Base-by-base conservation (phyloP, 1,284 basidiomycete species). In the Clitocybe nebularis region DNA sequence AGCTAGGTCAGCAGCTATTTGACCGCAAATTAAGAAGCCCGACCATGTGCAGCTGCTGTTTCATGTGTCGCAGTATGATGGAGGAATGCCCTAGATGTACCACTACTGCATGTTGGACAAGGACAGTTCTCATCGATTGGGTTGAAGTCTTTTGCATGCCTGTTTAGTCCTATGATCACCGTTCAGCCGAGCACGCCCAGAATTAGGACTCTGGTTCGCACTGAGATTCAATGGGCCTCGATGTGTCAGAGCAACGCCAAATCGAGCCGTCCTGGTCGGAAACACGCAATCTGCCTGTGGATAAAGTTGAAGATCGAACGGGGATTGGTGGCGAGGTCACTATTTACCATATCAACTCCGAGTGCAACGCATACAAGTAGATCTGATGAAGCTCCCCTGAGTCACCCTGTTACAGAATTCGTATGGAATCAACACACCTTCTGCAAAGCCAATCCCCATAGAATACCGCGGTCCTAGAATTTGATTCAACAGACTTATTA, bases 391-490 rank as follows among this genome's bases (percentile, higher is more conserved):
- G 29, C 20, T 23, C 11, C 10, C 37, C 7, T 50, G 32, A 13
- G 39, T 4, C 26, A n/a, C 44, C 17, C n/a, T 24, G 14, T 9
- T 13, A 30, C 13, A 30, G 22, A 14, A 20, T 16, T 21, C 5
- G 17, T 37, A 22, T 6, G 5, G 24, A 33, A 39, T 50, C 33
- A 23, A 33, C n/a, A 42, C 14, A 85, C 88, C 89, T 77, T 93
- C 89, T 13, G 89, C 87, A 61, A 90, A 93, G 2, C 89, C 89
- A 32, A 93, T 77, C 0, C 89, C 89, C 89, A 92, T 92, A 4
- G 83, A 81, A 67, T 91, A 93, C 48, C 89, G 74, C 9, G 89
- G 89, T 45, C 84, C 82, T 89, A 48, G 17, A n/a, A n/a, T n/a
- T n/a, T n/a, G n/a, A n/a, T n/a, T n/a, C n/a, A n/a, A n/a, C n/a